Conservation (phyloP, 2,329 filamentous ascomycete genomes). For the Colletotrichum sp. region DNA sequence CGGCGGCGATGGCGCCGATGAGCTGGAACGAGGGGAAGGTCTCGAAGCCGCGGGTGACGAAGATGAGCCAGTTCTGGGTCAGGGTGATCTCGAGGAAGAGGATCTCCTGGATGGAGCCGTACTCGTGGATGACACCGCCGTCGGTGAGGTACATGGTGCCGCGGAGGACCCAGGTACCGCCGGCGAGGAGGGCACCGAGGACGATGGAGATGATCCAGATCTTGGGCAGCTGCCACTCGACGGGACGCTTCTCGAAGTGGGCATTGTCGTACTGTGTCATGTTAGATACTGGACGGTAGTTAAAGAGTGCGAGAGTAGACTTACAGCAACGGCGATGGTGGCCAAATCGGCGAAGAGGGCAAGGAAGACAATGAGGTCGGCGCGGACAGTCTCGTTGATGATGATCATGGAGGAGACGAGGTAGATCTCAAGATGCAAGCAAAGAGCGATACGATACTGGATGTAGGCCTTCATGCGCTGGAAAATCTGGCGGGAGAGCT, state of each 20-base stretch:
- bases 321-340: constrained; percentile 72
- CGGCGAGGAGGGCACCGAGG: constrained; percentile 71
- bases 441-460: constrained; percentile 78
- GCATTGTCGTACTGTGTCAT: constrained; percentile 69
- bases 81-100: constrained; percentile 77
- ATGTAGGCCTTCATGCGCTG: constrained; percentile 82
- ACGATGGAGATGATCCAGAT: constrained; percentile 79
- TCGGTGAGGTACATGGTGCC: constrained; percentile 71
- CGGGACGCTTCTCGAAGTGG: constrained; percentile 75
- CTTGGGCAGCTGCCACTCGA: constrained; percentile 83
- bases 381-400: constrained; percentile 77
- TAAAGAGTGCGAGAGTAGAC: background rate
- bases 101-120: constrained; percentile 75
- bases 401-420: constrained; percentile 80
- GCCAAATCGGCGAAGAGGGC: constrained; percentile 81
- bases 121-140: constrained; percentile 78
- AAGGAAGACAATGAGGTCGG: constrained; percentile 79
- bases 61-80: constrained; percentile 81
- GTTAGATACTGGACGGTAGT: background rate
- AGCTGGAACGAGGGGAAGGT: constrained; percentile 80
- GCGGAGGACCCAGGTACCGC: constrained; percentile 76
- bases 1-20: constrained; percentile 71
- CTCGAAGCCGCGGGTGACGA: constrained; percentile 75
- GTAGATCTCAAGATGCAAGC: constrained; percentile 78
- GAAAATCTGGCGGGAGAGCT: constrained; percentile 77